Conservation (phyloP, 202 grass and related monocot species). For the Eragrostis tef region DNA sequence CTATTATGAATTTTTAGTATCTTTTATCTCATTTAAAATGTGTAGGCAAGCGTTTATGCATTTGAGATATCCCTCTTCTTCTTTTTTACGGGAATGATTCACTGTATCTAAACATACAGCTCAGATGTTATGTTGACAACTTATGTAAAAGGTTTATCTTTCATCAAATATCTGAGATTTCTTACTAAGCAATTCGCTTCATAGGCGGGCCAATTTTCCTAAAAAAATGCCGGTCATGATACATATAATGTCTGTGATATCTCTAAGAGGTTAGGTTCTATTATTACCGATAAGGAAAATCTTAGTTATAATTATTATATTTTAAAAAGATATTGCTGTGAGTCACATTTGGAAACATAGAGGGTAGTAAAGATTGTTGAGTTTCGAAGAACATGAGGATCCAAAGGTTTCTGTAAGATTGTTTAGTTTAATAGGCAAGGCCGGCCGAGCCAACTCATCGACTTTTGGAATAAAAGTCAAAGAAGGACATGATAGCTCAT, state of each 20-base stretch:
- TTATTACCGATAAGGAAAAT: neutral
- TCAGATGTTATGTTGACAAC: neutral
- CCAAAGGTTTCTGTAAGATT: neutral
- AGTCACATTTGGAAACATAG: neutral
- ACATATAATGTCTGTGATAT: neutral
- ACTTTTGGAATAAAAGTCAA: neutral
- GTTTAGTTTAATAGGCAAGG: neutral
- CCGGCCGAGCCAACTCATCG: neutral
- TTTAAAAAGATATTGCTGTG: neutral
- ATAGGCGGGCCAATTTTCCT: neutral
- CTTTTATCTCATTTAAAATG: too few relatives aligned
- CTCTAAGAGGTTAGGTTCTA: neutral
- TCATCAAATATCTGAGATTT: neutral
- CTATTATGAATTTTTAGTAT: too few relatives aligned
- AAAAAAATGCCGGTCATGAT: neutral
- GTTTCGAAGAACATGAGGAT: neutral
- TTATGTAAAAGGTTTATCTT: neutral
- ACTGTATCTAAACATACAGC: neutral
- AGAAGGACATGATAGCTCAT: too few relatives aligned
- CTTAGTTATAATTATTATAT: neutral
- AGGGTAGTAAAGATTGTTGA: neutral
- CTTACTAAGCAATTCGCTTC: neutral
- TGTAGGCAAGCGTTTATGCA: too few relatives aligned
- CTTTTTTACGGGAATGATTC: too few relatives aligned
- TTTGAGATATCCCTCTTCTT: too few relatives aligned